These are phyloP conservation scores for Whalleya microplaca DNA, from an alignment of 2,329 filamentous ascomycete genomes.

Conservation along the genomic window DNA sequence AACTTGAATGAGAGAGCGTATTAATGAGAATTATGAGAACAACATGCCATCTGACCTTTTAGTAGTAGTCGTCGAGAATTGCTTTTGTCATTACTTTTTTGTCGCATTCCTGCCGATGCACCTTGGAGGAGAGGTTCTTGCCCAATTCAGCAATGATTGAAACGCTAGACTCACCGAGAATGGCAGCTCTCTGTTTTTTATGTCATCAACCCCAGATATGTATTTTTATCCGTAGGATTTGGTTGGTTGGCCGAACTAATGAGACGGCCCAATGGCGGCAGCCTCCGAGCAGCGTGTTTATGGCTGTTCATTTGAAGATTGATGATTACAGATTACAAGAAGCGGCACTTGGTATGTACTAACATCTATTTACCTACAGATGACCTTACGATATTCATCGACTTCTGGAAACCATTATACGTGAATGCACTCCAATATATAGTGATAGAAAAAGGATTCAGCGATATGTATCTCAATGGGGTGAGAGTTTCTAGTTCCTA, in stretches of 20 bases:
- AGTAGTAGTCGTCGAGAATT: neutral
- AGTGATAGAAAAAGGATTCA: too few relatives aligned
- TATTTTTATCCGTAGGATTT: conserved; percentile 23
- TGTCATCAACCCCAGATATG: conserved; percentile 10
- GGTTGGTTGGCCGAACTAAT: conserved; percentile 11
- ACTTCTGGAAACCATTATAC: too few relatives aligned
- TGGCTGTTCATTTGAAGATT: conserved; percentile 3
- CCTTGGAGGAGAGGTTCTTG: neutral
- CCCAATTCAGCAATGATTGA: conserved; percentile 9
- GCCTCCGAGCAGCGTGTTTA: neutral
- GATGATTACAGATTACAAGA: too few relatives aligned
- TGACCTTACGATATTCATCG: too few relatives aligned
- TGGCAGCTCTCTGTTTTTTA: neutral
- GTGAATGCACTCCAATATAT: too few relatives aligned
- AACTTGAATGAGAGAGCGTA: conserved; percentile 17
- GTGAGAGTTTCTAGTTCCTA: too few relatives aligned
- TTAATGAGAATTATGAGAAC: conserved; percentile 9
- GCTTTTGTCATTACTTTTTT: neutral
- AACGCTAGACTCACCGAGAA: neutral
- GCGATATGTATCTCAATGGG: too few relatives aligned
- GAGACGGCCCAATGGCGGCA: conserved; percentile 1
- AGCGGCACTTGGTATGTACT: too few relatives aligned
- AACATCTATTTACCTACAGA: too few relatives aligned
- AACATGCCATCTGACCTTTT: neutral
- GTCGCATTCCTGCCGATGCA: neutral